Conservation (phyloP, 371 early-diverging fungal genomes). For the Mucor sp. region DNA sequence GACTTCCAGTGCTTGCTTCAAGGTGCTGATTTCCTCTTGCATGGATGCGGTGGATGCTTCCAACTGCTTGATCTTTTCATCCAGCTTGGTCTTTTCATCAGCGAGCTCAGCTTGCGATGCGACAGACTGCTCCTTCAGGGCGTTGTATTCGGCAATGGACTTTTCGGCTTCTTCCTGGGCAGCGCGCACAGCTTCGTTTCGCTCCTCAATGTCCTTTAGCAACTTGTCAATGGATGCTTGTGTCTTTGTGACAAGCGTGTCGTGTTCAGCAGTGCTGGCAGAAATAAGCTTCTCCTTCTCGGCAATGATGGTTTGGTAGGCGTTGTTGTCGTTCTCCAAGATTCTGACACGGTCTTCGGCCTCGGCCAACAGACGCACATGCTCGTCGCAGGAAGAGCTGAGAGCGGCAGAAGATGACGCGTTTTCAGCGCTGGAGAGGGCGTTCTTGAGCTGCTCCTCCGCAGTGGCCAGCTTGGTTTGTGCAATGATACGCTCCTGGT, state of each 20-base stretch:
- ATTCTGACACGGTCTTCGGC: slow-evolving; percentile 17
- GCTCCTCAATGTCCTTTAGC: slow-evolving; percentile 7
- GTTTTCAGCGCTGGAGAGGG: not conserved
- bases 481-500: slow-evolving; percentile 17
- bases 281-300: not conserved
- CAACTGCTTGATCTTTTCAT: slow-evolving; percentile 13
- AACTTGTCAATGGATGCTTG: slow-evolving; percentile 10
- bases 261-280: slow-evolving; percentile 3
- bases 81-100: slow-evolving; percentile 15
- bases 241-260: not conserved
- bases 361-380: slow-evolving; percentile 9
- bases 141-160: slow-evolving; percentile 11
- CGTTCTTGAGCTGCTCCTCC: slow-evolving; percentile 9
- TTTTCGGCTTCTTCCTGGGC: slow-evolving; percentile 12
- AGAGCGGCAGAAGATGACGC: not conserved
- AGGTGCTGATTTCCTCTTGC: slow-evolving; percentile 4
- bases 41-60: not conserved
- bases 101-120: slow-evolving; percentile 22
- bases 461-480: slow-evolving; percentile 18
- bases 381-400: slow-evolving; percentile 6
- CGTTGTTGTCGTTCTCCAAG: slow-evolving; percentile 13
- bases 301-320: slow-evolving; percentile 1
- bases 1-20: slow-evolving; percentile 19
- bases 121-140: slow-evolving; percentile 27
- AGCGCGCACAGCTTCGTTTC: not conserved